Evolutionary conservation across 495 filamentous ascomycete genomes (phyloP).

Genomic region (Penicillium robsamsonii): DNA sequence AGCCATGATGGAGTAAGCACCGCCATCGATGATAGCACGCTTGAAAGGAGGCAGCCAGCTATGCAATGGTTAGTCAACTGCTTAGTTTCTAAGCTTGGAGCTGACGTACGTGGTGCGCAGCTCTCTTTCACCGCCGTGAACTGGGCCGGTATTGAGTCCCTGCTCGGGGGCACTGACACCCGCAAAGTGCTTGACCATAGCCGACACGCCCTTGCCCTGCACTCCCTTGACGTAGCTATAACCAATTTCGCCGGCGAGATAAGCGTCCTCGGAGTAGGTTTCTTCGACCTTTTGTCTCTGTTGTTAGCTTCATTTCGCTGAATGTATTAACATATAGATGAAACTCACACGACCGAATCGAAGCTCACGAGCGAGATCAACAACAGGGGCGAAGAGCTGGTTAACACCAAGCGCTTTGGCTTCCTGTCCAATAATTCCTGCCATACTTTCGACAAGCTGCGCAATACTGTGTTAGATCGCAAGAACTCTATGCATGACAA

Average conservation of each 20-base stretch:
- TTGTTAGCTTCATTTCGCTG: not conserved
- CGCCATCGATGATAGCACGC: conserved; percentile 64
- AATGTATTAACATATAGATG: no score
- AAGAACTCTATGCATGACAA: not conserved
- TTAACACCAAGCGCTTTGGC: conserved; percentile 61
- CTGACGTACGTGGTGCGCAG: conserved; percentile 55
- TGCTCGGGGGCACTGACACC: conserved; percentile 65
- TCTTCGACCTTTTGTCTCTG: conserved; percentile 54
- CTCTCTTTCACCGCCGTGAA: conserved; percentile 67
- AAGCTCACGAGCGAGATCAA: conserved; percentile 64
- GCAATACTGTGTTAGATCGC: conserved; percentile 4
- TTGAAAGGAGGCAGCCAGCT: conserved; percentile 64
- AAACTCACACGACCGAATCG: conserved; percentile 56
- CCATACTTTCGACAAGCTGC: conserved; percentile 60
- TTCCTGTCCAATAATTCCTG: conserved; percentile 56
- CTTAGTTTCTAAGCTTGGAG: not conserved
- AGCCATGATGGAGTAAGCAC: conserved; percentile 64
- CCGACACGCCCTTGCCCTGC: conserved; percentile 60
- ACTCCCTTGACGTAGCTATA: conserved; percentile 58
- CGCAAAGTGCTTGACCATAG: conserved; percentile 70
- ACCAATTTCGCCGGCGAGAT: conserved; percentile 60
- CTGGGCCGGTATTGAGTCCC: conserved; percentile 65
- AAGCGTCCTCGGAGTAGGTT: conserved; percentile 63
- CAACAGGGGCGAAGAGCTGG: conserved; percentile 66
- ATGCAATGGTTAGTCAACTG: not conserved